phyloP scores from a whole-genome alignment of 805 yeast genomes.

The Kregervanrija pseudodelftensis region DNA sequence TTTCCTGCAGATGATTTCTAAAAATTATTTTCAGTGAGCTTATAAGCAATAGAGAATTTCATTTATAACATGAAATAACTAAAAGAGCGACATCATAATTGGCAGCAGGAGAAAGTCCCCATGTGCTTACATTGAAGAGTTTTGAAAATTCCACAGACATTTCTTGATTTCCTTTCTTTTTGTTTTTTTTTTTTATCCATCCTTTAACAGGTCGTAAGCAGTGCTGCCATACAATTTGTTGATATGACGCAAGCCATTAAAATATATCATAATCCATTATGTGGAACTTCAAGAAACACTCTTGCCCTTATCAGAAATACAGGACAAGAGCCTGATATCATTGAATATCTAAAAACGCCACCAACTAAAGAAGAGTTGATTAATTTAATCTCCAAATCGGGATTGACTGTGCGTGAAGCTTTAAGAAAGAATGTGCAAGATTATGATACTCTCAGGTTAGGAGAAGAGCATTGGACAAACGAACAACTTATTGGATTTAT shows the following conservation, averaged over 20 bases:
- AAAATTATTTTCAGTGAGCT: too few species aligned
- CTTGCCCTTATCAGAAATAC: constrained; percentile 1
- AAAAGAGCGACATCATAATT: too few species aligned
- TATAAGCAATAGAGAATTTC: too few species aligned
- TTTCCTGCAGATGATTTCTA: too few species aligned
- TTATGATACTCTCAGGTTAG: constrained; percentile 4
- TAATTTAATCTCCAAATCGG: not conserved
- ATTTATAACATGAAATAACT: too few species aligned
- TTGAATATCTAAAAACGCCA: constrained; percentile 4
- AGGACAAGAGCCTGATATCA: not conserved
- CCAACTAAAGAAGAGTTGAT: constrained; percentile 1
- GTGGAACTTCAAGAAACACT: constrained; percentile 2
- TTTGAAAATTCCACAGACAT: too few species aligned
- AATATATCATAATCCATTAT: constrained; percentile 4
- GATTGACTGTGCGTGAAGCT: constrained; percentile 3
- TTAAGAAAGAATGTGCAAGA: constrained; percentile 3
- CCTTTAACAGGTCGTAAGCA: too few species aligned
- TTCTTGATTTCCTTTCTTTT: too few species aligned
- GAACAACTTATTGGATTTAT: constrained; percentile 1
- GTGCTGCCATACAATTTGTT: too few species aligned
- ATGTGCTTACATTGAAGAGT: too few species aligned
- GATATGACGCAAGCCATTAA: constrained; percentile 1
- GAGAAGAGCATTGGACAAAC: constrained; percentile 1
- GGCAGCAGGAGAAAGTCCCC: too few species aligned
- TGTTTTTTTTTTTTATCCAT: too few species aligned